Base-by-base conservation (phyloP, 345 rosid genomes). In the Syzygium oleosum region DNA sequence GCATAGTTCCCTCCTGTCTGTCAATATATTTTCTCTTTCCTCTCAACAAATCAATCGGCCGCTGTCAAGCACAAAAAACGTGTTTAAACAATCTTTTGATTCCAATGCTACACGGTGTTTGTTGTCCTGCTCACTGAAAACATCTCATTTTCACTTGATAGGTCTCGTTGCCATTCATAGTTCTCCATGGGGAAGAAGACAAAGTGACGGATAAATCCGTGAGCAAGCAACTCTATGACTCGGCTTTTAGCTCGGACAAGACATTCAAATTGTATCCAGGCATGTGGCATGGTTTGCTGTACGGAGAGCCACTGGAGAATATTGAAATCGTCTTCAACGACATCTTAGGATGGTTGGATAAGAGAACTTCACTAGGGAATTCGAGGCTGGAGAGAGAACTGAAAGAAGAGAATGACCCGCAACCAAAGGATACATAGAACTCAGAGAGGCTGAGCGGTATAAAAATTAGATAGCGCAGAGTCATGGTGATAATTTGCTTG, bases 231-330 rank as follows among this genome's bases (percentile, higher is more conserved):
- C 90, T 96, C 10, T 88, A 86, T 53, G 88, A 87, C 9, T 87
- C 88, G 21, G 98, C 99, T 34, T 89, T 93, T 85, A 95, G 95
- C 91, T 84, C 85, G 12, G 99, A 96, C 95, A 97, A 96, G 93
- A 92, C 94, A 25, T 68, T 96, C 38, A 96, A 95, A 91, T 31
- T 95, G 87, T 96, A 97, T 52, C 92, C 94, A 0, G 93, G 88
- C n/a, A 95, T 97, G 99, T 96, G 99, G 99, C 99, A 97, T n/a
- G 97, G 95, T 54, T 68, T 96, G 53, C 91, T 97, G 12, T 95
- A 91, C 63, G 99, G 98, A 5, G 99, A 97, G 73, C 89, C 97
- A 34, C 86, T 84, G 4, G 89, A 90, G 29, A 96, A 95, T 88
- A 89, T 88, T 6, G 90, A 94, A 14, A 87, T 91, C 7, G 97